A percentile compares a stretch with the other conserved stretches of the same genome.
Conservation (phyloP, 208 protist species). For the Wallacemonas sp. region DNA sequence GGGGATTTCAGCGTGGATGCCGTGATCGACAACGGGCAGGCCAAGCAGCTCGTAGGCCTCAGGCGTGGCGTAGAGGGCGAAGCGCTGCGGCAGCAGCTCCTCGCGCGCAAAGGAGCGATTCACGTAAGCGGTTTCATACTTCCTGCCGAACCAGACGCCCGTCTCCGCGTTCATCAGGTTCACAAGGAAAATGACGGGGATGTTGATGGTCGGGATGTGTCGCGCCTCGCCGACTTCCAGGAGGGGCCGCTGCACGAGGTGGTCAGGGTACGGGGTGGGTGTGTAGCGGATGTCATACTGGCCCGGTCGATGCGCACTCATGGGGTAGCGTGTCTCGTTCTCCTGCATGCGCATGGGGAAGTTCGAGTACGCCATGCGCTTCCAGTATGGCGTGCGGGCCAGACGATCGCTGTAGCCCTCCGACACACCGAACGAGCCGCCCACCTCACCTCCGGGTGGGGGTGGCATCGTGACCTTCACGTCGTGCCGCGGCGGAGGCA, state of each 20-base stretch:
- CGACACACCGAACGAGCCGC: slow-evolving; percentile 79
- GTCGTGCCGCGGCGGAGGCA: slow-evolving; percentile 78
- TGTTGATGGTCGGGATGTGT: slow-evolving; percentile 61
- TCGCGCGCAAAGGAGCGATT: slow-evolving; percentile 55
- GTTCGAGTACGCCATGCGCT: slow-evolving; percentile 86
- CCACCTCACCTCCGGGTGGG: slow-evolving; percentile 80
- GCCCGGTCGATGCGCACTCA: slow-evolving; percentile 59
- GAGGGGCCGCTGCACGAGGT: slow-evolving; percentile 66
- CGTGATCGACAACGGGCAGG: slow-evolving; percentile 74
- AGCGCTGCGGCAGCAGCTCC: slow-evolving; percentile 83
- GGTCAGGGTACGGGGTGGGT: slow-evolving; percentile 69
- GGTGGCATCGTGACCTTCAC: slow-evolving; percentile 85
- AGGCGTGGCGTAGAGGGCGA: slow-evolving; percentile 85
- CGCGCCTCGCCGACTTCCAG: slow-evolving; percentile 84
- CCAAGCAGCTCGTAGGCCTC: slow-evolving; percentile 83
- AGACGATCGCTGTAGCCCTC: slow-evolving; percentile 85
- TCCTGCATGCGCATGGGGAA: slow-evolving; percentile 81
- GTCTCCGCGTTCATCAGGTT: slow-evolving; percentile 78
- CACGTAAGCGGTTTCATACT: slow-evolving; percentile 89
- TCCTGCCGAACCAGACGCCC: slow-evolving; percentile 66
- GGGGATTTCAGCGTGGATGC: slow-evolving; percentile 80
- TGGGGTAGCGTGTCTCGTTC: slow-evolving; percentile 83
- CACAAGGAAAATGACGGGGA: slow-evolving; percentile 86
- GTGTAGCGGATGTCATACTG: slow-evolving; percentile 91
- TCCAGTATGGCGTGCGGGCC: slow-evolving; percentile 82